Evolutionary conservation across 2,329 filamentous ascomycete genomes (phyloP).

Genomic region (Phyllosticta paracitricarpa): DNA sequence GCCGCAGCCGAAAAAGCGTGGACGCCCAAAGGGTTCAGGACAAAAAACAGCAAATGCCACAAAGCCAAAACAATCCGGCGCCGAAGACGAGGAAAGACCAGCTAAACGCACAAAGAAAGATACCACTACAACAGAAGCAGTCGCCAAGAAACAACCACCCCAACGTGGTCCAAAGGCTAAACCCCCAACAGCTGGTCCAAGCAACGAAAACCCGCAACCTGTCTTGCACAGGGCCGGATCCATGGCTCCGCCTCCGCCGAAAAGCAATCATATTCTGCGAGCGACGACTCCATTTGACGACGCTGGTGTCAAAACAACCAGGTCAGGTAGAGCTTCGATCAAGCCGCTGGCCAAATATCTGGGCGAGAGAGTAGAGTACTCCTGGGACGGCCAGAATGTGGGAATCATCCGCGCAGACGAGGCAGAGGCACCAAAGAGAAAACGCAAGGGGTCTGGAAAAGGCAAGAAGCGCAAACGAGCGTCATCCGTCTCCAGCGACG

Average conservation of each 20-base stretch:
- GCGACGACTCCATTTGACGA: conserved; percentile 34
- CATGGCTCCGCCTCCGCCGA: conserved; percentile 5
- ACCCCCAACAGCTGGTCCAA: background rate
- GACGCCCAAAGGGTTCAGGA: conserved; percentile 1
- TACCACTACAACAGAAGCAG: background rate
- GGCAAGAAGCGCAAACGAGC: conserved; percentile 23
- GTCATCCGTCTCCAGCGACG: conserved; percentile 33
- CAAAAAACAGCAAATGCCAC: background rate
- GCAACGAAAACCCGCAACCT: background rate
- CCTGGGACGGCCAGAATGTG: conserved; percentile 58
- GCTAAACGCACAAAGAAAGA: conserved; percentile 2
- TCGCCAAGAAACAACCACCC: conserved; percentile 11
- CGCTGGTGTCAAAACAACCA: conserved; percentile 50
- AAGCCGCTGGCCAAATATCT: conserved; percentile 78
- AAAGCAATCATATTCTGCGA: conserved; percentile 26
- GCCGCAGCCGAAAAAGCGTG: conserved; percentile 12
- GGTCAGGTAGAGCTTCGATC: conserved; percentile 69
- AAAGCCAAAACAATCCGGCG: background rate
- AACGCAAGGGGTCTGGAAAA: conserved; percentile 26
- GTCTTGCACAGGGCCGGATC: background rate
- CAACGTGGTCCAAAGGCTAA: conserved; percentile 3
- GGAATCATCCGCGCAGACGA: conserved; percentile 69
- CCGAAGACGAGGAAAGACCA: conserved; percentile 1
- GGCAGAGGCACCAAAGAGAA: conserved; percentile 21
- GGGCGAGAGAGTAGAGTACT: conserved; percentile 68